These are phyloP conservation scores for Trichocladium uniseriatum DNA, from an alignment of 495 filamentous ascomycete species.

Conservation along the genomic window DNA sequence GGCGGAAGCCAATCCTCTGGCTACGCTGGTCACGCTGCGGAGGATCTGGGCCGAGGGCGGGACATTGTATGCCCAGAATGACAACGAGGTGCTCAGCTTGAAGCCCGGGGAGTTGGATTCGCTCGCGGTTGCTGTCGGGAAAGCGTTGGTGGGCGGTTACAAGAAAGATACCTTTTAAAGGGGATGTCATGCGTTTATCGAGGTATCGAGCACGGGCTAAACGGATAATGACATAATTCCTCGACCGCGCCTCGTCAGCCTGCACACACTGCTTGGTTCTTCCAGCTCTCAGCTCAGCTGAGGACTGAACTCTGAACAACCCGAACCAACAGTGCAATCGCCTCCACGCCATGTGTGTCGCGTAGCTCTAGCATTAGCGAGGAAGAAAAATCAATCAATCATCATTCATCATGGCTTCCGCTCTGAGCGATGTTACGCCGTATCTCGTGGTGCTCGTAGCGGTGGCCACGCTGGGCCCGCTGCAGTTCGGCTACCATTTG, in stretches of 20 bases:
- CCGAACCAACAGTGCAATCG: background rate
- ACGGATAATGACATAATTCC: no score
- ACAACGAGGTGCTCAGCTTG: slow-evolving; percentile 50
- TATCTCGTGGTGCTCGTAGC: slow-evolving; percentile 58
- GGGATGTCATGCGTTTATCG: background rate
- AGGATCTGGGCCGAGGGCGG: slow-evolving; percentile 66
- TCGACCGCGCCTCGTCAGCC: no score
- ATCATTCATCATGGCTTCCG: slow-evolving; percentile 24
- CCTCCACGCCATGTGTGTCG: background rate
- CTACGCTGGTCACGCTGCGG: slow-evolving; percentile 49
- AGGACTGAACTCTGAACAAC: no score
- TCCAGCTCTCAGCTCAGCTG: no score
- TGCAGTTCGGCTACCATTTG: slow-evolving; percentile 92
- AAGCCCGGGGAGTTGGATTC: slow-evolving; percentile 38
- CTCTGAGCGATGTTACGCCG: slow-evolving; percentile 41
- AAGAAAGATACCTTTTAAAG: slow-evolving; percentile 22
- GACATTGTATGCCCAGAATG: slow-evolving; percentile 57
- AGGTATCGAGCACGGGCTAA: background rate
- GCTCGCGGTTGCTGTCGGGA: slow-evolving; percentile 39
- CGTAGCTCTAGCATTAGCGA: no score
- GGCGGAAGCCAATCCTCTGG: slow-evolving; percentile 42
- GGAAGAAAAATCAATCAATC: background rate
- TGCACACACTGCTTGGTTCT: no score
- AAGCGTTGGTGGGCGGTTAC: slow-evolving; percentile 29
- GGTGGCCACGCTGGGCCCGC: slow-evolving; percentile 63